Conservation (phyloP, 208 protist species). For the Trypanosoma theileri region DNA sequence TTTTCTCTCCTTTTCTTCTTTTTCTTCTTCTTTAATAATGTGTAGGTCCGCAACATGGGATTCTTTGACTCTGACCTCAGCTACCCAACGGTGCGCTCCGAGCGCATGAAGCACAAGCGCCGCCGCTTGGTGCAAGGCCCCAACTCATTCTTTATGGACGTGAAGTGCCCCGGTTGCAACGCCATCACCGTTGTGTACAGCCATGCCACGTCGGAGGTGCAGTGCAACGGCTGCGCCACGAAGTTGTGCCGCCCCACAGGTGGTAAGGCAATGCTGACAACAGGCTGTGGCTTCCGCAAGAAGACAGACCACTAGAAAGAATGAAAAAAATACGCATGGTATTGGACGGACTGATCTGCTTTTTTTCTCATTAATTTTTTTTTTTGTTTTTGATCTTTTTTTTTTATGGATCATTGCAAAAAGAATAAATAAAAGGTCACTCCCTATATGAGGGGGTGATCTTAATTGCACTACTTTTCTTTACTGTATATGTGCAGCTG, state of each 20-base stretch:
- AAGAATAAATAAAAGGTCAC: no score
- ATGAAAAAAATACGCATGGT: background rate
- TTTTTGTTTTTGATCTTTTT: no score
- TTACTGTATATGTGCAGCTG: no score
- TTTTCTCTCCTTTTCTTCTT: slow-evolving; percentile 8
- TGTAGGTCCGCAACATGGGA: slow-evolving; percentile 59
- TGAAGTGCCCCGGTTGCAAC: slow-evolving; percentile 98
- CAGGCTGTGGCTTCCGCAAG: slow-evolving; percentile 95
- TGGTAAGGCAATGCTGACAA: slow-evolving; percentile 96
- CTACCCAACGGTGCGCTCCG: slow-evolving; percentile 93
- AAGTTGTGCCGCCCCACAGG: slow-evolving; percentile 98
- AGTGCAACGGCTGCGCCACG: slow-evolving; percentile 95
- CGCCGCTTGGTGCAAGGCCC: slow-evolving; percentile 98
- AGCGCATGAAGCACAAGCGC: slow-evolving; percentile 98
- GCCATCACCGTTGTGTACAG: slow-evolving; percentile 97
- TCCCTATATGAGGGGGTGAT: no score
- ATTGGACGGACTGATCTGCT: no score
- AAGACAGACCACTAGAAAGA: slow-evolving; percentile 92
- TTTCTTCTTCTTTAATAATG: background rate
- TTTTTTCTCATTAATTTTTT: no score
- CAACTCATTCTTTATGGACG: slow-evolving; percentile 99
- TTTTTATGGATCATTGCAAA: no score
- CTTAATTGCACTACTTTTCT: no score
- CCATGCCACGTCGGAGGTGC: slow-evolving; percentile 97
- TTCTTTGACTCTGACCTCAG: slow-evolving; percentile 97